Evolutionary conservation across 1,284 basidiomycete species (phyloP).

Genomic region (Moesziomyces sp.): DNA sequence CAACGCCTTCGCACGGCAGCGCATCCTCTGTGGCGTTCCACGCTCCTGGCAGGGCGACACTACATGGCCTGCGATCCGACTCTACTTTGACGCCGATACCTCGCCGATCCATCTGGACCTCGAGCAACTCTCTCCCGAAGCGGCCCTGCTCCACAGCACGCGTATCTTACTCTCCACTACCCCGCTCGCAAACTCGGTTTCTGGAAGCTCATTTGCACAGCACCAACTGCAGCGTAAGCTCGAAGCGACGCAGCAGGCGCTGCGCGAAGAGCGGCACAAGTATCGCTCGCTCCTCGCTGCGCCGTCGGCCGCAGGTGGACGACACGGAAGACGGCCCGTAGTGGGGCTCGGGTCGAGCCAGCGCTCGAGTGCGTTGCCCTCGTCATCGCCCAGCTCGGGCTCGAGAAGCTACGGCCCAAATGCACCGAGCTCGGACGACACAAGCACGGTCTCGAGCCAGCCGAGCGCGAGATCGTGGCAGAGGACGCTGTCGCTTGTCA

Average conservation of each 20-base stretch:
- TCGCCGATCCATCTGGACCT: conserved; percentile 15
- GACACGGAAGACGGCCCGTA: conserved; percentile 15
- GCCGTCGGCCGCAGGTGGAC: conserved; percentile 5
- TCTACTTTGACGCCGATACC: conserved; percentile 16
- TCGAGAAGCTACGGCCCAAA: conserved; percentile 1
- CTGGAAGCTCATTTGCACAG: not conserved
- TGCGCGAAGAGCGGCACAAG: conserved; percentile 43
- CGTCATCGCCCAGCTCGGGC: conserved; percentile 6
- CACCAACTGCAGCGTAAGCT: conserved; percentile 15
- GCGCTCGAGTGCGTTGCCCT: not conserved
- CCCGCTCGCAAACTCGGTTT: not conserved
- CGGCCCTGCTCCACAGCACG: conserved; percentile 11
- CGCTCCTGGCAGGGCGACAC: not conserved
- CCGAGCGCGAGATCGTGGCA: conserved; percentile 5
- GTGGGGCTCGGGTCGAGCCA: conserved; percentile 15
- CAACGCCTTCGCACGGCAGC: conserved; percentile 8
- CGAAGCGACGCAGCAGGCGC: conserved; percentile 27
- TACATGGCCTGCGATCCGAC: conserved; percentile 12
- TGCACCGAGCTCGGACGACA: conserved; percentile 21
- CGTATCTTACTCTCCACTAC: conserved; percentile 1
- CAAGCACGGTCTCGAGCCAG: not conserved
- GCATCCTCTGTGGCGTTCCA: conserved; percentile 18
- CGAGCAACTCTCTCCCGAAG: not conserved
- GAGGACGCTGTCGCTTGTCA: conserved; percentile 26
- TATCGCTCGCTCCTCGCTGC: conserved; percentile 47